Base-by-base conservation (phyloP, 1,139 yeast species). In the Diutina ranongensis region DNA sequence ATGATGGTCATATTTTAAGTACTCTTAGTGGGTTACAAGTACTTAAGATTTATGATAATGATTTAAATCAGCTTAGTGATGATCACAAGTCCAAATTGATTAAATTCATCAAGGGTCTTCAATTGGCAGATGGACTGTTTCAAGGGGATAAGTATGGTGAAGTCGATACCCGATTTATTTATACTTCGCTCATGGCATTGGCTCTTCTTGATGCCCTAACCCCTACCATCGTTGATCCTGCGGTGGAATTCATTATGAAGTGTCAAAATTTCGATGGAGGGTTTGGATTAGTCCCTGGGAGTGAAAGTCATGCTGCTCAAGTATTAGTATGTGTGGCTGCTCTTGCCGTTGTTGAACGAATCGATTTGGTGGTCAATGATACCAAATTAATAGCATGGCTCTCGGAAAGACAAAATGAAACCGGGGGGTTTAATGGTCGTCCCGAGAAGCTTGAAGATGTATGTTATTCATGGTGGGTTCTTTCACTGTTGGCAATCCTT, bases 191-290 rank as follows among this genome's bases (percentile, higher is more conserved):
- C 8, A 86, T 83, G 50, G 71, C 86, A 0, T 67, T 92, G 47
- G 74, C 86, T 0, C 71, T 92, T 8, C 61, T 92, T 33, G 89
- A 79, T 15, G 75, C 67, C 48, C 65, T 89, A 49, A 76, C 78
- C n/a, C 57, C 67, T 3, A 72, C 78, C 20, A 65, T 85, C 8
- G 80, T 76, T 0, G 79, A 74, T 8, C 78, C 78, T 1, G 86
- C 95, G 0, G 80, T 77, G 1, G 67, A 65, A 1, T 92, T 80
- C 63, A 75, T 89, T 10, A 55, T 74, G 49, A 57, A 59, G 40
- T 94, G 98, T 61, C 81, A 76, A 51, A 94, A 94, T 60, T 92
- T 87, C 57, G 98, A 92, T 59, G 99, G 98, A 3, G 96, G 95
- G 0, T 92, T 85, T 67, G 98, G 98, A 0, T 68, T 86, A 64